Evolutionary conservation across 78 protist species (phyloP), one percentile per base, ranked within the genome.

Genomic region (Chrysochromulina tobinii): DNA sequence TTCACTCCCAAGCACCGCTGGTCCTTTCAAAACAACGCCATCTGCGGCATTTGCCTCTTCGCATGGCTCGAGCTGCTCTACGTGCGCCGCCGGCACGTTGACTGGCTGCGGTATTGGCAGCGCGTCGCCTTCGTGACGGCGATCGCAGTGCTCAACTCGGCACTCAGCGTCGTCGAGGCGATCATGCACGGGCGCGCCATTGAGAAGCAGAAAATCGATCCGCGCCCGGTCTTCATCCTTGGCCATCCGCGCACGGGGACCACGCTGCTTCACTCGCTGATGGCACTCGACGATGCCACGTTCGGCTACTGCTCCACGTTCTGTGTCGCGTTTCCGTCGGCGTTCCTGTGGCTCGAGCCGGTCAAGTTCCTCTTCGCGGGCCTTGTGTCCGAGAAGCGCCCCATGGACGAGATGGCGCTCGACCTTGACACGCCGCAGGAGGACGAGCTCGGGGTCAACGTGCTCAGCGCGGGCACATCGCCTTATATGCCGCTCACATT

Each of bases 221-320:
- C 4, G 18, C 48, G n/a, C 51, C 88, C 88, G 69, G 23, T 81
- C 66, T 81, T 81, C 66, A 11, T 81, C n/a, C 27, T 81, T 50
- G 88, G 88, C n/a, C 88, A 81, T 25, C 66, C 59, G 69, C 88
- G 88, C 88, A 57, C 88, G 51, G 88, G 88, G 5, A 81, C 88
- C 25, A 81, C 88, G 69, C 66, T 57, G 15, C 17, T 81, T 12
- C 58, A 81, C 88, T 25, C 12, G 25, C 59, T 81, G 1, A 61
- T 81, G 66, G 59, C 27, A 4, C 12, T 81, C 12, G 88, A 81
- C 64, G 8, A 21, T 21, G 67, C 7, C 27, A 2, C 61, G 54
- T 81, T 81, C 88, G 58, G 6, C 66, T n/a, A 0, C 66, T 25
- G 48, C 23, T 20, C 88, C 59, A 57, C 66, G 55, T 81, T 27